A percentile compares a stretch with the other conserved stretches of the same genome.
Evolutionary conservation across 208 protist genomes (phyloP).

Genomic region (Trypanosoma scelopori): DNA sequence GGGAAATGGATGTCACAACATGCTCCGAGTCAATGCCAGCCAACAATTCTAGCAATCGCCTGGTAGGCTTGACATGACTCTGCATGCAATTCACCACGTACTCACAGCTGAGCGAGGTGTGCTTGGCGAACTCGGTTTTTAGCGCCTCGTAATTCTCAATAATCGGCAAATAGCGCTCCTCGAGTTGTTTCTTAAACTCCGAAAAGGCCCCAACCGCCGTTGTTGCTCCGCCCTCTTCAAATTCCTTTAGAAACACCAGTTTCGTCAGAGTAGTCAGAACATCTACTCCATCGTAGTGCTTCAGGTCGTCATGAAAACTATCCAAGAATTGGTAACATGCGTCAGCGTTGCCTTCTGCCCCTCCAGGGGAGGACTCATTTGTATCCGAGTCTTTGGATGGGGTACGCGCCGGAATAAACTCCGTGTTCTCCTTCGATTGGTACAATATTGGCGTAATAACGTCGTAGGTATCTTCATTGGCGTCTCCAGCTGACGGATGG

Average conservation of each 20-base stretch:
- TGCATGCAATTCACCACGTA: constrained; percentile 65
- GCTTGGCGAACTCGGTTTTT: constrained; percentile 20
- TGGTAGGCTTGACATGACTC: constrained; percentile 41
- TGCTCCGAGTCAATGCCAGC: constrained; percentile 7
- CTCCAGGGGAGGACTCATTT: not conserved
- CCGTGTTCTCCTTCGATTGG: not conserved
- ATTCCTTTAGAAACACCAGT: constrained; percentile 63
- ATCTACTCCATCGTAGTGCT: constrained; percentile 46
- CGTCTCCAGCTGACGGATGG: not conserved
- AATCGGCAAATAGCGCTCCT: constrained; percentile 25
- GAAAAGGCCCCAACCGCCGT: constrained; percentile 29
- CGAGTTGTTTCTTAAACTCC: constrained; percentile 38
- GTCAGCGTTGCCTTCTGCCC: not conserved
- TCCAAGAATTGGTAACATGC: constrained; percentile 32
- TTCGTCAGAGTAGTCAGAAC: constrained; percentile 48
- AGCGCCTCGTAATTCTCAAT: constrained; percentile 42
- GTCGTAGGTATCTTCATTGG: not conserved
- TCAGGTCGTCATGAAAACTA: constrained; percentile 46
- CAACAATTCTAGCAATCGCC: constrained; percentile 37
- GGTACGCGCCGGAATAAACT: too few species aligned
- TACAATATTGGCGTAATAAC: not conserved
- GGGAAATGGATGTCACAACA: constrained; percentile 25
- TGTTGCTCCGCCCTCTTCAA: constrained; percentile 27
- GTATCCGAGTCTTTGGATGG: not conserved
- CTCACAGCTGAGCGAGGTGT: constrained; percentile 43